Conservation (phyloP, 768 basidiomycete genomes). For the Chalciporus pseudorubinellus region DNA sequence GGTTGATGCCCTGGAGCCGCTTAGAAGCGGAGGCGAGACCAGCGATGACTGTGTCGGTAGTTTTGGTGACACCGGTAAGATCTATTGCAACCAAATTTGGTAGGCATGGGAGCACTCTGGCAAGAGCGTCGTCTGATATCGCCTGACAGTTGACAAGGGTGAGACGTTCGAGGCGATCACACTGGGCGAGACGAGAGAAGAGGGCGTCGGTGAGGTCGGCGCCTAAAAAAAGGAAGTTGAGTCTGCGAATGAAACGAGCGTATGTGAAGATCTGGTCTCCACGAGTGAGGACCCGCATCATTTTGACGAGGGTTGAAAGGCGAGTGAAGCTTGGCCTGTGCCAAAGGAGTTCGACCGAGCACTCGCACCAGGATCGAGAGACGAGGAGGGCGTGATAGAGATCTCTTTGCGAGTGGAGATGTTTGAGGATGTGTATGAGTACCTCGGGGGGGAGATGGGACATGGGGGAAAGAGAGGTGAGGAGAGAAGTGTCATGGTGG, state of each 20-base stretch:
- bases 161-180: conserved; percentile 82
- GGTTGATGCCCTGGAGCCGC: conserved; percentile 88
- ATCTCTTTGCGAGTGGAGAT: conserved; percentile 72
- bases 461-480: conserved; percentile 50
- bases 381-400: conserved; percentile 76
- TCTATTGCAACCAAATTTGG: conserved; percentile 85
- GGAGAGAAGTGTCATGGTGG: conserved; percentile 35
- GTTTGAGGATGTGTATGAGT: conserved; percentile 87
- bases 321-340: conserved; percentile 79
- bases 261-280: conserved; percentile 82
- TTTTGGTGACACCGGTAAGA: conserved; percentile 67
- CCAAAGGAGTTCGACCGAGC: conserved; percentile 93
- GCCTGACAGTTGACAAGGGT: conserved; percentile 78
- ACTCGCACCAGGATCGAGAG: conserved; percentile 92
- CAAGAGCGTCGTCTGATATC: conserved; percentile 63
- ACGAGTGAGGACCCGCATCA: conserved; percentile 67
- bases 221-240: conserved; percentile 81
- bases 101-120: conserved; percentile 63
- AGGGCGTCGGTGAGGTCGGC: conserved; percentile 69
- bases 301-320: conserved; percentile 67
- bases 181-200: conserved; percentile 66
- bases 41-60: conserved; percentile 68
- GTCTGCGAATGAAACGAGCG: conserved; percentile 80
- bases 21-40: conserved; percentile 67
- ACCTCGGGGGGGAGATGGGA: conserved; percentile 83